Evolutionary conservation across 345 rosid genomes (phyloP).

Genomic region (Angophora floribunda): DNA sequence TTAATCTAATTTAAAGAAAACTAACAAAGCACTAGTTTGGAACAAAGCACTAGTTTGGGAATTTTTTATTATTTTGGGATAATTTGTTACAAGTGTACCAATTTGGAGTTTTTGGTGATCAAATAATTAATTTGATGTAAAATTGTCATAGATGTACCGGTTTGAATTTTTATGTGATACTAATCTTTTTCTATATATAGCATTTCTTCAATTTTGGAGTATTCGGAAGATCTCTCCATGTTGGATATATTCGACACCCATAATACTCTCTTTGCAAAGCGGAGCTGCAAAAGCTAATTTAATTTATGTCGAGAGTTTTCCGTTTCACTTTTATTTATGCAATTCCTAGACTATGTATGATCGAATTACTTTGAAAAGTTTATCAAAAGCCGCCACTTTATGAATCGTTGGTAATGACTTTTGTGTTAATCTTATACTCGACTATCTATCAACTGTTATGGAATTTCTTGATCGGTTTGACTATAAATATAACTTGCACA

Average conservation of each 20-base stretch:
- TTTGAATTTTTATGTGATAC: too few species aligned
- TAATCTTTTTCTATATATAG: background rate
- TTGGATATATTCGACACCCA: background rate
- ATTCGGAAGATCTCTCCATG: background rate
- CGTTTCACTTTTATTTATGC: background rate
- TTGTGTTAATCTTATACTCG: background rate
- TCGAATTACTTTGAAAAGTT: background rate
- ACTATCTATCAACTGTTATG: background rate
- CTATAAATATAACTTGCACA: background rate
- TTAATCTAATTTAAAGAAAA: too few species aligned
- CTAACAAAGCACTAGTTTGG: too few species aligned
- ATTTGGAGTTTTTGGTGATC: too few species aligned
- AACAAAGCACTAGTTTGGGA: too few species aligned
- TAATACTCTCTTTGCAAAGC: background rate
- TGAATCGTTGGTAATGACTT: background rate
- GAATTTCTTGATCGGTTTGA: background rate
- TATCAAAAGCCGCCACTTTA: background rate
- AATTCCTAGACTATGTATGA: background rate
- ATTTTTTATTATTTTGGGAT: too few species aligned
- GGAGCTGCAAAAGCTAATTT: background rate
- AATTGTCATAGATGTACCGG: too few species aligned
- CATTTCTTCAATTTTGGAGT: background rate
- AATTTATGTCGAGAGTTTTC: background rate
- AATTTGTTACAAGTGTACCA: too few species aligned
- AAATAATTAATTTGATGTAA: too few species aligned